Evolutionary conservation across 345 rosid species (phyloP), one percentile per base, ranked within the genome.

Genomic region (Fremontodendron californicum): DNA sequence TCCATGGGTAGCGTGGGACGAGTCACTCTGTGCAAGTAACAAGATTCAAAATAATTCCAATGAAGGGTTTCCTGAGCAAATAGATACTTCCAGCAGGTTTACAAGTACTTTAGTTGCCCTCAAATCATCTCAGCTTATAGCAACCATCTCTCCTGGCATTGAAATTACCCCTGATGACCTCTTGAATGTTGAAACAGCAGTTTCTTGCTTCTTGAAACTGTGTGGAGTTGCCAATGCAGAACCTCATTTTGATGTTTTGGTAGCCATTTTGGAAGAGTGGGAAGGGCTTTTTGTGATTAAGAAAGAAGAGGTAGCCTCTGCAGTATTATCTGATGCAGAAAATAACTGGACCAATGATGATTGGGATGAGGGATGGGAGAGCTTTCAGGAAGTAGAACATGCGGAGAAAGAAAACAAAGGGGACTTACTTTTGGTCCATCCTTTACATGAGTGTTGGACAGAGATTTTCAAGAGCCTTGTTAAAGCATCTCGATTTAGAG

Each of bases 331-430:
- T 0, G 84, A 84, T 73, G 48, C 82, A 76, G 92, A 85, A 85
- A 87, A 81, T 51, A 87, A 81, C 77, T 96, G 99, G 99, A 83
- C 79, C 43, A 81, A 77, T 78, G 95, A 91, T 77, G 94, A 84
- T 71, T 96, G 99, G 99, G 89, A 91, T 64, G 98, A 94, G 78
- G 98, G 99, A 77, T 96, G 98, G 99, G 99, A 96, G 78, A 96
- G 91, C 81, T 91, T 92, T 76, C 99, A 93, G 84, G 98, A 93
- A 33, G 81, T 76, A 63, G 97, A 93, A 78, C 78, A 88, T 16
- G 12, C 77, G 4, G 82, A 84, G 78, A 87, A 83, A 77, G 93
- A 85, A 52, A 80, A 82, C 72, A 78, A 77, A 72, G 82, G 72
- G 29, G 71, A 55, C 23, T 74, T 86, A 3, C 63, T 52, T 55